Evolutionary conservation across 1,139 yeast species (phyloP), one percentile per base, ranked within the genome.

Genomic region (Hansenula sp.): DNA sequence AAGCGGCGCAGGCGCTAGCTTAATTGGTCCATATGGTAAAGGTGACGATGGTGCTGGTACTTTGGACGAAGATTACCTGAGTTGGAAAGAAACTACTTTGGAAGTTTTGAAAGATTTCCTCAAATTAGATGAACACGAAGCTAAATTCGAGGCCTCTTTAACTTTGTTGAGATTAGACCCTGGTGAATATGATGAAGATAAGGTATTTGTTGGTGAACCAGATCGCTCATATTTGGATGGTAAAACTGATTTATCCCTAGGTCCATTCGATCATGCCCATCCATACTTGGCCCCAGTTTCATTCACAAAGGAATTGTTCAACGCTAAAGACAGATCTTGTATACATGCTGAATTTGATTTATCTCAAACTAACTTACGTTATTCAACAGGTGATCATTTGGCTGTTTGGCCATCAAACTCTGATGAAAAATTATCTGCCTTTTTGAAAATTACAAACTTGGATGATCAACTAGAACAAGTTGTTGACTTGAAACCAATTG

Each of bases 21-120:
- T 81, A 45, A 69, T 91, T 46, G 94, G 94, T 41, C 74, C 71
- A 25, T 77, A 79, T 48, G 97, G 98, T 43, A 81, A 82, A 66
- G 99, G 96, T 63, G 99, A 91, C 62, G 99, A 91, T 60, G 97
- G 97, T 55, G 77, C 79, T 52, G 98, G 96, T 37, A 81, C 96
- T 43, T 83, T 91, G 76, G 98, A 93, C 66, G 99, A 93, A 66
- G 98, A 93, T 66, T 93, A 82, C 65, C 68, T 93, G 62, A 72
- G 90, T 40, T 93, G 99, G 99, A 91, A 91, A 67, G 97, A 91
- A 51, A 66, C 72, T 16, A 73, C 87, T 46, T 74, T 85, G 57
- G 89, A 81, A 42, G 66, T 75, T 12, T 76, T 88, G 68, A 86
- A 81, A 65, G 76, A 76, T 56, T 73, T 76, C 50, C 76, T 86